phyloP scores from a whole-genome alignment of 2,329 filamentous ascomycete species.

The Fusarium denticulatum region DNA sequence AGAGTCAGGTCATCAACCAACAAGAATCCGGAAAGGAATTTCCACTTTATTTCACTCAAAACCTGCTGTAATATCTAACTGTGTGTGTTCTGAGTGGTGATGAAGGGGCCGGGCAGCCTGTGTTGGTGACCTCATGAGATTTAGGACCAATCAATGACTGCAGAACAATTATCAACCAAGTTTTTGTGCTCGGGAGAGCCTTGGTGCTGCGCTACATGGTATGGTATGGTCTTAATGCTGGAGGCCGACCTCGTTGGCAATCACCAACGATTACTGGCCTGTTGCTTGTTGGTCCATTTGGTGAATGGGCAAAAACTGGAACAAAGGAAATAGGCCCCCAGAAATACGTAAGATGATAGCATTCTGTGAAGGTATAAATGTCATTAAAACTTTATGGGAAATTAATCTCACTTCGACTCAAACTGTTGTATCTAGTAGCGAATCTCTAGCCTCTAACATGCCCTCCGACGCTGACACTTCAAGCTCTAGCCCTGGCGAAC shows the following conservation, averaged over 20 bases:
- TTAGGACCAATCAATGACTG: background rate
- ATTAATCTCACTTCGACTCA: background rate
- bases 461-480: background rate
- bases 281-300: background rate
- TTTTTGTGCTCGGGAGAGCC: background rate
- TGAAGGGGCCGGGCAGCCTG: background rate
- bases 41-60: accelerated
- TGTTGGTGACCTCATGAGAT: background rate
- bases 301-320: background rate
- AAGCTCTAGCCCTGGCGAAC: background rate
- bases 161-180: too few relatives aligned
- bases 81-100: background rate
- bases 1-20: too few relatives aligned
- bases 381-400: accelerated
- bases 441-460: background rate
- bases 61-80: background rate
- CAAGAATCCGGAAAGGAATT: too few relatives aligned
- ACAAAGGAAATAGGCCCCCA: background rate
- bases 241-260: background rate
- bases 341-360: background rate
- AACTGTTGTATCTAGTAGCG: background rate
- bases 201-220: background rate
- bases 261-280: background rate
- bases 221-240: background rate
- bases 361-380: background rate